phyloP scores from a whole-genome alignment of 2,329 filamentous ascomycete genomes.

The Clonostachys chloroleuca region DNA sequence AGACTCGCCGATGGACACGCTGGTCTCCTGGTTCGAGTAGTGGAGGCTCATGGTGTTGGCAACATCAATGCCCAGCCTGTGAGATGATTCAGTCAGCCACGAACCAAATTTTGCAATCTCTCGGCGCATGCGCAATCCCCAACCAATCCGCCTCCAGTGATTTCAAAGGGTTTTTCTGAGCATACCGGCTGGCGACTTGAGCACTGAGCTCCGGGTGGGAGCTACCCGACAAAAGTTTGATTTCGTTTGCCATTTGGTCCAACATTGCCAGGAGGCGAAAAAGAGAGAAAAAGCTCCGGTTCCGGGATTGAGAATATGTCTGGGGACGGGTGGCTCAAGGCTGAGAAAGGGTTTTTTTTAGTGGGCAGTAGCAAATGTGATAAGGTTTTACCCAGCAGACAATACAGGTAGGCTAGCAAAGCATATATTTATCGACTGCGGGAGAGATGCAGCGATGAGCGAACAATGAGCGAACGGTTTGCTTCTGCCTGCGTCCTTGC shows the following conservation, averaged over 20 bases:
- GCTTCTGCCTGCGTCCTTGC: no score
- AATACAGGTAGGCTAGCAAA: no score
- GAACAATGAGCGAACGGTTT: no score
- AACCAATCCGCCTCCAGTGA: constrained; percentile 4
- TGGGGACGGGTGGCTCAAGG: no score
- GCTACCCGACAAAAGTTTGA: constrained; percentile 46
- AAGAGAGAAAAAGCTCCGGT: neutral
- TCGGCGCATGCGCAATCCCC: neutral
- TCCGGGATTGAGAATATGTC: no score
- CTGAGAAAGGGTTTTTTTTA: no score
- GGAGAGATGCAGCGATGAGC: no score
- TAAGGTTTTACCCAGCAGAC: no score
- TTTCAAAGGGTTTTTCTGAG: constrained; percentile 1
- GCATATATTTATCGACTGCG: no score
- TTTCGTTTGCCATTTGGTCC: constrained; percentile 46
- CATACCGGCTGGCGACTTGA: constrained; percentile 38
- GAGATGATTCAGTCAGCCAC: neutral
- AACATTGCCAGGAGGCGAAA: constrained; percentile 20
- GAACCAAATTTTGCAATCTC: neutral
- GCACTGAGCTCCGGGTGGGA: constrained; percentile 42
- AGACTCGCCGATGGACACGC: constrained; percentile 91
- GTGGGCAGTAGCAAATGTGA: no score
- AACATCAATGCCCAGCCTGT: constrained; percentile 70
- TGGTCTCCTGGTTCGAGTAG: constrained; percentile 84
- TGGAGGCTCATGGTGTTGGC: constrained; percentile 78